A percentile compares a stretch with the other conserved stretches of the same genome.
These are phyloP conservation scores for Chimonanthus salicifolius DNA, from an alignment of 164 flowering plant genomes.

Conservation along the genomic window DNA sequence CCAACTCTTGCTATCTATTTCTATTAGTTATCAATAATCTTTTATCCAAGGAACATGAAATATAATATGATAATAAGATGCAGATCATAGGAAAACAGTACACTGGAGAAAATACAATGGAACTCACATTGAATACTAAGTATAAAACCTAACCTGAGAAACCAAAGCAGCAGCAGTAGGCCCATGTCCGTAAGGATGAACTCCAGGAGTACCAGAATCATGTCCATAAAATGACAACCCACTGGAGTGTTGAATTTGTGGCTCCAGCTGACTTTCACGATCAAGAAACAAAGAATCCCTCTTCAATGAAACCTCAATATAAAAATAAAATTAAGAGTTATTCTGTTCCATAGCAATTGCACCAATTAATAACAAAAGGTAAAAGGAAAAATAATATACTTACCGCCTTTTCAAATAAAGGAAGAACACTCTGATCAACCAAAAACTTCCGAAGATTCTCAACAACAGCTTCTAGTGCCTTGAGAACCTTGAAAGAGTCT, in stretches of 20 bases:
- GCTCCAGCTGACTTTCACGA: slow-evolving; percentile 55
- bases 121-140: neutral
- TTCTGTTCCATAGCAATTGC: neutral
- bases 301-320: slow-evolving; percentile 27
- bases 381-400: slow-evolving; percentile 19
- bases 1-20: too few species aligned
- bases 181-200: slow-evolving; percentile 46
- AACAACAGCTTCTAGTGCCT: slow-evolving; percentile 73
- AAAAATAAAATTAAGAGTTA: too few species aligned
- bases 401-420: slow-evolving; percentile 81
- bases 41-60: too few species aligned
- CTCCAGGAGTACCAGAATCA: slow-evolving; percentile 48
- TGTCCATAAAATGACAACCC: slow-evolving; percentile 57
- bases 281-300: slow-evolving; percentile 57
- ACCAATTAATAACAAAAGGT: neutral
- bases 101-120: neutral
- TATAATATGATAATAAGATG: too few species aligned
- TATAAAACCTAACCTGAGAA: slow-evolving; percentile 56
- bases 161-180: slow-evolving; percentile 65
- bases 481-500: slow-evolving; percentile 67
- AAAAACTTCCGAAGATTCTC: slow-evolving; percentile 87
- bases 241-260: slow-evolving; percentile 31
- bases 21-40: too few species aligned
- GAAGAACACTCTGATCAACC: slow-evolving; percentile 83
- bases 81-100: neutral